Base-by-base conservation (phyloP, 305 asterid species). In the Fraxinus platypoda region DNA sequence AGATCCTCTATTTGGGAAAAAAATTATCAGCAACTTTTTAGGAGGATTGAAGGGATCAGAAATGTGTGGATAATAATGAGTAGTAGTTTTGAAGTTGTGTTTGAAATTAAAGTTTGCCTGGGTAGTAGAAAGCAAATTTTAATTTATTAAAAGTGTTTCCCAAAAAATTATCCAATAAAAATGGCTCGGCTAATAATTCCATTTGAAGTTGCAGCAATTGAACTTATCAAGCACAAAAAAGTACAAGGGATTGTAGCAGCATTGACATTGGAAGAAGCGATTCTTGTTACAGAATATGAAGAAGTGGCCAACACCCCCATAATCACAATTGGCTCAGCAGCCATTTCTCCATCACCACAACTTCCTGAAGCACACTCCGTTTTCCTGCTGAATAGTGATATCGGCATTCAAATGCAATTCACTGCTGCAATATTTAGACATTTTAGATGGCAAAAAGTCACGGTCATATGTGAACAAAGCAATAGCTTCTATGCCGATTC, bases 361-460 rank as follows among this genome's bases (percentile, higher is more conserved):
- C 72, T 77, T 3, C 72, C 83, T 6, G 83, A 75, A 41, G 26
- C 71, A 17, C 75, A 85, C 13, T 43, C 84, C n/a, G 81, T 85
- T 72, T 57, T 86, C 78, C 88, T 88, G 12, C 86, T 91, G 83
- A 84, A 75, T 57, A 49, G 62, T 38, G 83, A 88, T 43, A 68
- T 85, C 74, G 37, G 74, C 38, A 34, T 82, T 82, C 91, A 86
- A 83, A 88, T 74, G 75, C 89, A 82, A 38, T 86, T 93, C 82
- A 41, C 89, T 3, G 88, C 94, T 7, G 90, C 92, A 13, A 78
- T 93, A 17, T 70, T 89, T 41, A 83, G 83, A 74, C 91, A 83
- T 81, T 93, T 88, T 88, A 77, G 68, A 54, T 92, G 96, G 97
- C 80, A 84, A 79, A 88, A 88, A 76, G 89, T 89, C 59, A 83